Evolutionary conservation across 208 protist genomes (phyloP), one percentile per base, ranked within the genome.

Genomic region (Strigomonas culicis): DNA sequence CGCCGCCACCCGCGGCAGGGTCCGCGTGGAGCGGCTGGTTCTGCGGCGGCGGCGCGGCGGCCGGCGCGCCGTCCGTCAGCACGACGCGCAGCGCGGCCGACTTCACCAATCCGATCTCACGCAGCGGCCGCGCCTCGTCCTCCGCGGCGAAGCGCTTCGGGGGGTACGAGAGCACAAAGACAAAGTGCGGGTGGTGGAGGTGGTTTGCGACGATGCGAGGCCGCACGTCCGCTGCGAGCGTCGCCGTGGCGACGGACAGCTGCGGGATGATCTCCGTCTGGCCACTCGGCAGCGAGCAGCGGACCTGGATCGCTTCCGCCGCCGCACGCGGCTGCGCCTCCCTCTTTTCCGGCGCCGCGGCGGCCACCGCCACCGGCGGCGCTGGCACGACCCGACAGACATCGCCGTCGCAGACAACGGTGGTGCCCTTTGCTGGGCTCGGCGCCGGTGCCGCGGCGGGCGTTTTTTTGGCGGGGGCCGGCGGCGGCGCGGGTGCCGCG

Each of bases 31-130:
- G 36, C 36, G 6, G 36, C 13, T 41, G 36, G 28, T 11, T 59
- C 50, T 17, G 15, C 3, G 28, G 21, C 55, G n/a, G 56, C 41
- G 31, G 57, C 24, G 30, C 13, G 52, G 25, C 52, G 41, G 15
- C 11, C 22, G 41, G 21, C 8, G 52, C 60, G 1, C 55, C 28
- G 15, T 43, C 74, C 13, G 59, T 72, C 22, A 70, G 11, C 4
- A 90, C 75, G 2, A 94, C 84, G 7, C 84, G 87, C 61, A 94
- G 41, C 22, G 76, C 69, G n/a, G 68, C 76, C 0, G 78, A 86
- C 15, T 41, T 74, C 22, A 49, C 28, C 4, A 94, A 60, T 0
- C 69, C 82, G 19, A 94, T 31, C 19, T 67, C 59, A 25, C 51
- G 17, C 43, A 94, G 71, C 24, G 74, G 46, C 28, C 46, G 24